Conservation (phyloP, 2,329 filamentous ascomycete species). For the Beauveria varroae region DNA sequence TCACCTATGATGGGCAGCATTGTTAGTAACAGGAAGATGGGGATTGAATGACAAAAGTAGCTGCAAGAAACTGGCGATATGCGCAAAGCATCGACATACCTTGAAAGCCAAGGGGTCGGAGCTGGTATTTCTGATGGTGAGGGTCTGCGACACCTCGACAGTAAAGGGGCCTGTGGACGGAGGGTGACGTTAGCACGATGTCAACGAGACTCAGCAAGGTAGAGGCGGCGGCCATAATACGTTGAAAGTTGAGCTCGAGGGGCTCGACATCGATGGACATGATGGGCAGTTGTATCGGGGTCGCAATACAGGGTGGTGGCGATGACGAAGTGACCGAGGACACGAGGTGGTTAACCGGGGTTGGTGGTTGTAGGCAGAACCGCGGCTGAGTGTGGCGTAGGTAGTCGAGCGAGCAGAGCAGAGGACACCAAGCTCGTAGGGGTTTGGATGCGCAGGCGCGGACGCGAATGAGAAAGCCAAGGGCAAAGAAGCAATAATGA, state of each 20-base stretch:
- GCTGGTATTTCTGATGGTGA: conserved; percentile 59
- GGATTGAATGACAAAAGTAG: background rate
- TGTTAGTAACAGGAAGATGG: conserved; percentile 19
- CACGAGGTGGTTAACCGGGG: background rate
- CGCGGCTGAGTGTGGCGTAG: background rate
- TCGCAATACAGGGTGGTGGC: background rate
- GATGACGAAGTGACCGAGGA: conserved; percentile 8
- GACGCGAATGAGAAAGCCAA: background rate
- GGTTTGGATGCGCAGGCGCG: background rate
- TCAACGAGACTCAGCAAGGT: background rate
- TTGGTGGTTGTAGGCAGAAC: conserved; percentile 8
- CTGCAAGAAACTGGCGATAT: background rate
- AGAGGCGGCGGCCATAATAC: conserved; percentile 48
- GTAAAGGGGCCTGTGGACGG: conserved; percentile 53
- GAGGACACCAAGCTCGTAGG: background rate
- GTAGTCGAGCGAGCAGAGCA: background rate
- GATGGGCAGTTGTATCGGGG: conserved; percentile 25
- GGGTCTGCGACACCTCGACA: conserved; percentile 55
- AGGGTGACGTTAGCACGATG: conserved; percentile 8
- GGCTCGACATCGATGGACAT: conserved; percentile 97
- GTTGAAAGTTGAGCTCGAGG: conserved; percentile 83
- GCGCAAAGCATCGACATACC: conserved; percentile 33
- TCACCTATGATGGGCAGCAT: conserved; percentile 57
- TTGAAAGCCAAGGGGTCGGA: conserved; percentile 60
- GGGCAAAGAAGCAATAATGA: conserved; percentile 1